Evolutionary conservation across 2,329 filamentous ascomycete genomes (phyloP), one percentile per base, ranked within the genome.

Genomic region (Phoma sp.): DNA sequence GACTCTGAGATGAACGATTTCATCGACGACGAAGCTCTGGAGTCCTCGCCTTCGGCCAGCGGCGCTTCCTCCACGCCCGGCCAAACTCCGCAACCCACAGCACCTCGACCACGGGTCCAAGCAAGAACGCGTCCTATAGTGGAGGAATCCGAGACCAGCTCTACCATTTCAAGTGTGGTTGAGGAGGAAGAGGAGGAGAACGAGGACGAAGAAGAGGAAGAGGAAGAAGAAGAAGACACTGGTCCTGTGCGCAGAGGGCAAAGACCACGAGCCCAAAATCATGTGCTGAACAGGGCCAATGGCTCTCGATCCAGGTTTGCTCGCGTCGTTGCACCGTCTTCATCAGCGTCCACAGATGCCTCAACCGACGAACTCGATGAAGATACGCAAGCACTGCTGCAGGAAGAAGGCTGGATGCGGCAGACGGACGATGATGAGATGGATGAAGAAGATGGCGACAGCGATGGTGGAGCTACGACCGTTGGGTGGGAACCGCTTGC

Each of bases 401-500:
- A 64, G 45, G 65, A 70, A 25, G 63, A 74, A 43, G 74, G 74
- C 6, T 76, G 74, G 74, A 72, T 71, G 62, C 60, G 74, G 27
- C 72, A 76, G 37, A 72, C 73, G 36, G 72, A 75, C 36, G 74
- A 77, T 45, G 73, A 76, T 45, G 72, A 71, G 44, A 74, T 74
- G 71, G 70, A 70, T 41, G 54, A 57, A 65, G 73, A 69, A 54
- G 71, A 73, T 55, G 74, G 74, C 59, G 73, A 76, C 54, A 77
- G 75, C 60, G 76, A 77, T 71, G 75, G 74, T 60, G 75, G 67
- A 64, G 70, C 73, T 63, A 77, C 76, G 74, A 77, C 75, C 60
- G 75, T 77, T 74, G 76, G 76, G 75, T 77, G 75, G 74, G 75
- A 76, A 65, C 69, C 73, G 74, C 76, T 72, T 69, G 70, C 75